These are phyloP conservation scores for Apiotrichum gracile DNA, from an alignment of 1,284 basidiomycete genomes.

Conservation along the genomic window DNA sequence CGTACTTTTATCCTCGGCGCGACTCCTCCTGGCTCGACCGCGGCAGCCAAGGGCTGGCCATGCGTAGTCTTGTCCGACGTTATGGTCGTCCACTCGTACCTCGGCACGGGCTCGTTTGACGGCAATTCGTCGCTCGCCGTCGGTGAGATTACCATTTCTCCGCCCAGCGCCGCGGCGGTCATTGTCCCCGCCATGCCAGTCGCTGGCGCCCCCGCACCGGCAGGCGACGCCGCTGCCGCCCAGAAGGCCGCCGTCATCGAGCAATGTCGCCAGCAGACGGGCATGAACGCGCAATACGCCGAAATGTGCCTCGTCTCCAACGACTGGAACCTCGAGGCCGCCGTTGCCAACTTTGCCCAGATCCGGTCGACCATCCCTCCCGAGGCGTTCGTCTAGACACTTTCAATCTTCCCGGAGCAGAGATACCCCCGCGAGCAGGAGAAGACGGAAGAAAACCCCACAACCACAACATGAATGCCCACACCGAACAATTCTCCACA, in stretches of 20 bases:
- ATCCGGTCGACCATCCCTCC: slow-evolving; percentile 36
- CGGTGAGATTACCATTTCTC: slow-evolving; percentile 40
- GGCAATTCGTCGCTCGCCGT: slow-evolving; percentile 25
- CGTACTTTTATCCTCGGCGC: slow-evolving; percentile 82
- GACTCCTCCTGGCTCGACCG: slow-evolving; percentile 69
- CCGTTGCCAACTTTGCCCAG: slow-evolving; percentile 72
- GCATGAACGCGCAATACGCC: slow-evolving; percentile 67
- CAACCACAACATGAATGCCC: too few species aligned
- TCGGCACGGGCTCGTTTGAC: slow-evolving; percentile 64
- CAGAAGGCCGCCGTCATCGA: slow-evolving; percentile 47
- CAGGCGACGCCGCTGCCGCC: slow-evolving; percentile 12
- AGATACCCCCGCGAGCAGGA: too few species aligned
- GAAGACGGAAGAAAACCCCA: too few species aligned
- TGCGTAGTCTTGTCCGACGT: slow-evolving; percentile 85
- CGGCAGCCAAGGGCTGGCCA: slow-evolving; percentile 74
- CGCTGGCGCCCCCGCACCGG: slow-evolving; percentile 16
- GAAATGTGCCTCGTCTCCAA: slow-evolving; percentile 76
- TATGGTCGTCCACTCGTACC: slow-evolving; percentile 74
- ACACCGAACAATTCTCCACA: too few species aligned
- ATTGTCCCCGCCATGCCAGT: slow-evolving; percentile 16
- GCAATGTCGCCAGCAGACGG: slow-evolving; percentile 62
- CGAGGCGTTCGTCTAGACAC: slow-evolving; percentile 24
- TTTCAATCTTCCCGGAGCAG: too few species aligned
- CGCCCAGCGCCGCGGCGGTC: slow-evolving; percentile 10
- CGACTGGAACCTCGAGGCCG: slow-evolving; percentile 69